A percentile compares a stretch with the other conserved stretches of the same genome.
Evolutionary conservation across 768 basidiomycete species (phyloP).

Genomic region (Coprinellus aureogranulatus): DNA sequence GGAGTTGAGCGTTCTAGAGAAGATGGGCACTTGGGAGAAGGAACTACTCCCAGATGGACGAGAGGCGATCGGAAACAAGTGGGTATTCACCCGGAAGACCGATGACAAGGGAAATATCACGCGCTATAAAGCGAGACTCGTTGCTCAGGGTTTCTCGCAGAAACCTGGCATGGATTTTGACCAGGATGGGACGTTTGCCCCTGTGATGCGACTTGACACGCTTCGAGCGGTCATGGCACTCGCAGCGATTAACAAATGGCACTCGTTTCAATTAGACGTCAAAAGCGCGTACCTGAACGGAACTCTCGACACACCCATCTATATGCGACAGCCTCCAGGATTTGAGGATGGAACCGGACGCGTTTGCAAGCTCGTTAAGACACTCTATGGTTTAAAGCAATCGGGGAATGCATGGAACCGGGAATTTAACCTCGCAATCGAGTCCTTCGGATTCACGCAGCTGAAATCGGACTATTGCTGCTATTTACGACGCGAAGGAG

Average conservation of each 20-base stretch:
- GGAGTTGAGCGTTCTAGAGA: slow-evolving; percentile 8
- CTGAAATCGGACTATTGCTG: slow-evolving; percentile 13
- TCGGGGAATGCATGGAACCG: slow-evolving; percentile 28
- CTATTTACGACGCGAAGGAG: slow-evolving; percentile 10
- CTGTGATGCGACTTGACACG: slow-evolving; percentile 19
- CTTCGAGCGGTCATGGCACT: slow-evolving; percentile 19
- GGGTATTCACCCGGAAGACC: slow-evolving; percentile 21
- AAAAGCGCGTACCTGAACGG: slow-evolving; percentile 24
- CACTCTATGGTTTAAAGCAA: slow-evolving; percentile 38
- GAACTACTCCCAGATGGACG: slow-evolving; percentile 11
- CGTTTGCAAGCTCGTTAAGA: slow-evolving; percentile 15
- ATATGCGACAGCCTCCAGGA: slow-evolving; percentile 21
- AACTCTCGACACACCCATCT: slow-evolving; percentile 25
- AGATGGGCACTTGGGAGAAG: slow-evolving; percentile 7
- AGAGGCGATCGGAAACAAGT: slow-evolving; percentile 15
- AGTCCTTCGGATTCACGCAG: slow-evolving; percentile 6
- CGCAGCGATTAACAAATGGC: slow-evolving; percentile 9
- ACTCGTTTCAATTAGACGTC: slow-evolving; percentile 19
- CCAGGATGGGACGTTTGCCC: slow-evolving; percentile 29
- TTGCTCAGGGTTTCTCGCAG: slow-evolving; percentile 25
- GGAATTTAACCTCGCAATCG: slow-evolving; percentile 3
- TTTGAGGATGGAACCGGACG: slow-evolving; percentile 15
- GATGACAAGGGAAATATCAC: slow-evolving; percentile 17
- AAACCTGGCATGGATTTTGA: slow-evolving; percentile 32
- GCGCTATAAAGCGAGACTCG: slow-evolving; percentile 21